A percentile compares a stretch with the other conserved stretches of the same genome.
Evolutionary conservation across 2,329 filamentous ascomycete genomes (phyloP).

Genomic region (Epicoccum sorghinum): DNA sequence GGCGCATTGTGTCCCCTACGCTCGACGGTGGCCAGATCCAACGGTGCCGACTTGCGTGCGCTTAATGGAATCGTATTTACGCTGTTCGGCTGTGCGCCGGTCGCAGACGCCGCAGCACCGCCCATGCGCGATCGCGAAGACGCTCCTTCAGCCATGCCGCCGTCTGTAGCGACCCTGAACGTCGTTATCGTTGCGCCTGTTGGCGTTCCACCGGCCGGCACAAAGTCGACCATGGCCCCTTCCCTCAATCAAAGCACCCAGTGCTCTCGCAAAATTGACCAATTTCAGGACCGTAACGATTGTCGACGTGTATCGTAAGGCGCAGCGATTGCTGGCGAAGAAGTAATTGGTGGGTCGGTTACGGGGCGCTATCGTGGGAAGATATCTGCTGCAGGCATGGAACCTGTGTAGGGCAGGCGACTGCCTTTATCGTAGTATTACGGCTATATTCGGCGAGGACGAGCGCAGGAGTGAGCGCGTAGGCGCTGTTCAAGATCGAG

Average conservation of each 20-base stretch:
- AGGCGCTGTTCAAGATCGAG: not conserved
- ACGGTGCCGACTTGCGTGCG: constrained; percentile 67
- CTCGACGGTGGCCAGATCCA: constrained; percentile 90
- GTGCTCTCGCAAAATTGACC: constrained; percentile 19
- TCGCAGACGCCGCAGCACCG: constrained; percentile 28
- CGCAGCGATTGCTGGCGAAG: constrained; percentile 13
- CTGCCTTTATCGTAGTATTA: constrained; percentile 22
- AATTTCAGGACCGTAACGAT: constrained; percentile 16
- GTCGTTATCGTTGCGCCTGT: constrained; percentile 45
- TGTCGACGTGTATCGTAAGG: not conserved
- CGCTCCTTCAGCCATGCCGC: constrained; percentile 27
- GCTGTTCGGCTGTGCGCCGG: constrained; percentile 47
- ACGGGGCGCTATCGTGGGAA: constrained; percentile 33
- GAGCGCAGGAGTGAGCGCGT: constrained; percentile 7
- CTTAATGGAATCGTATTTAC: constrained; percentile 63
- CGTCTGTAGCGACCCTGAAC: constrained; percentile 46
- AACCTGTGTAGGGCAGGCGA: constrained; percentile 31
- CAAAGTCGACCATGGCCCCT: constrained; percentile 45
- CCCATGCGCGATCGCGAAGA: constrained; percentile 39
- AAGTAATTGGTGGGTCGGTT: constrained; percentile 24
- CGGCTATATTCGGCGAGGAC: not conserved
- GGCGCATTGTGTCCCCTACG: constrained; percentile 82
- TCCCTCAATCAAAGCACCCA: constrained; percentile 33
- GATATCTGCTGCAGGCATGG: constrained; percentile 43
- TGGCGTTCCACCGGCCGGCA: constrained; percentile 38